Evolutionary conservation across 1,284 basidiomycete genomes (phyloP), one percentile per base, ranked within the genome.

Genomic region (Irpex sp.): DNA sequence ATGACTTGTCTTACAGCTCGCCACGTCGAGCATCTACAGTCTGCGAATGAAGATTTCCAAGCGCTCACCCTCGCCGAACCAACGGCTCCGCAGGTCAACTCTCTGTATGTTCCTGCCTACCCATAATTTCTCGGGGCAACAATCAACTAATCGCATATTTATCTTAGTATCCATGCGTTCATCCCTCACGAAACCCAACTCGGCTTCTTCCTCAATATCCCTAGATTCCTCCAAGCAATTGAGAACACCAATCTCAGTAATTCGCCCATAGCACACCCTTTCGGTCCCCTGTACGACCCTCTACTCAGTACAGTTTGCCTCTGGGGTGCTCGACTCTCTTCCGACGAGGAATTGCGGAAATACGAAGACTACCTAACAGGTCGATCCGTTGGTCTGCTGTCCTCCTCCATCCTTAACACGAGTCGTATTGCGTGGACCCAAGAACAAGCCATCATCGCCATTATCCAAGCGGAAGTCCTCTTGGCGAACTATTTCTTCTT

Each of bases 381-480:
- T 35, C 76, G 77, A 49, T 78, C 82, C 28, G 71, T 83, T 1
- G 75, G 79, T 55, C 74, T 77, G 57, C 72, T 75, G 65, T 33
- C 75, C 59, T 71, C 75, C 75, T 75, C 66, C 66, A 73, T 37
- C 67, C 74, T 57, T 72, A 74, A 60, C 64, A 68, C 63, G 10
- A 19, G 21, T 23, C 36, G 49, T 2, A 48, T 45, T 33, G 49
- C 19, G 33, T n/a, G 51, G 45, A 37, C 55, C 10, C 64, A 58
- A 4, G 61, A 59, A 10, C 57, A 80, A 78, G 76, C 74, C 47
- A 73, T 83, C 37, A 63, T 85, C 10, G 80, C 85, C 64, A 80
- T 80, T 5, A 72, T 86, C 5, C 84, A 86, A 66, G 80, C 85
- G 2, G 80, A 85, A 58, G 71, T 79, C 2, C 73, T 82, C 8